Evolutionary conservation across 345 rosid genomes (phyloP), one percentile per base, ranked within the genome.

Genomic region (Lepidium sativum): DNA sequence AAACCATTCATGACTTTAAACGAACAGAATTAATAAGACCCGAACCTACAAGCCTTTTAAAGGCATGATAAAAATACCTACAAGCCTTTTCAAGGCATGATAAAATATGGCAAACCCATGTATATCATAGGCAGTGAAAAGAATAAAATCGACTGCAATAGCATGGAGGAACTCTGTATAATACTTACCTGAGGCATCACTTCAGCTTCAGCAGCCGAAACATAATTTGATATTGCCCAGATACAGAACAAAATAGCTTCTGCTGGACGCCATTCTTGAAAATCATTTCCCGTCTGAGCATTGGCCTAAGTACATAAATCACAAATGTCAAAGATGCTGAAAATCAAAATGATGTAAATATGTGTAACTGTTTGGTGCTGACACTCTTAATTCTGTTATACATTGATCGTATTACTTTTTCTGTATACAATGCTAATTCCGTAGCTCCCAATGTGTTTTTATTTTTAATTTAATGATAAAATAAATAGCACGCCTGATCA

Each of bases 161-260:
- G 58, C 53, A 37, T 5, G 31, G 54, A 58, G 21, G 27, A 74
- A 63, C 10, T 68, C 16, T 54, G 61, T 5, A 43, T 55, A 56
- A 59, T 63, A 47, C 65, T 37, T 69, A 94, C 97, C 97, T 80
- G 88, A 60, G 99, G 96, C 99, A 94, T 82, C 43, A 91, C 89
- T 74, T 86, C 95, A 60, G 80, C 80, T 82, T 94, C 99, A 65
- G 61, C 77, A 61, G 63, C 75, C 35, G 97, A 86, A 56, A 91
- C 99, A 74, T 91, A 86, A 62, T 73, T 83, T 39, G 99, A 88
- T 79, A 91, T 80, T 54, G 96, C 95, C 72, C 87, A 80, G 58
- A 94, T 88, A 77, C 99, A 91, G 78, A 88, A 94, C 74, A 94
- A 80, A 68, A 90, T 88, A 82, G 99, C 97, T 84, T 94, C 97